These are phyloP conservation scores for Capronia coronata DNA, from an alignment of 2,329 filamentous ascomycete genomes.

Conservation along the genomic window DNA sequence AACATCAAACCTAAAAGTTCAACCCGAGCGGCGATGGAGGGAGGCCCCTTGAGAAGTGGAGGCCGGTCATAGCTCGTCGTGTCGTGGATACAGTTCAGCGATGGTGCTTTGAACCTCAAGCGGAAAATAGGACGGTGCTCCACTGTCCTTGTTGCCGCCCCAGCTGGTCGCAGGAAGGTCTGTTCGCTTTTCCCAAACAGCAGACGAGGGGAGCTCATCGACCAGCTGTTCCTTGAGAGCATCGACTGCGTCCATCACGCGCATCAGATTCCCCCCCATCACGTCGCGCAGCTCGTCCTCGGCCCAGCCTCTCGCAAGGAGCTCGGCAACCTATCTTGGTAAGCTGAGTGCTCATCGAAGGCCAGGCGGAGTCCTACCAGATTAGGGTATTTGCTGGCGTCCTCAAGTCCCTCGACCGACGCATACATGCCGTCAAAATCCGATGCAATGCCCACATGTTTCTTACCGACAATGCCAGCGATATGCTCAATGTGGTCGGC, in stretches of 20 bases:
- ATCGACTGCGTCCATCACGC: constrained; percentile 77
- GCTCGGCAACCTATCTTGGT: too few species aligned
- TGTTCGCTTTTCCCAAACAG: constrained; percentile 17
- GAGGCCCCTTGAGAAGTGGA: too few species aligned
- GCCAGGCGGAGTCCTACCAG: too few species aligned
- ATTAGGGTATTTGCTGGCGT: constrained; percentile 75
- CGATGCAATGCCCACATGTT: constrained; percentile 81
- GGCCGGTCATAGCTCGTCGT: too few species aligned
- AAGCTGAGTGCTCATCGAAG: too few species aligned
- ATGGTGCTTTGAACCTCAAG: too few species aligned
- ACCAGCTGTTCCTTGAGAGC: too few species aligned
- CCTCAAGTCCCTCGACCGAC: constrained; percentile 67
- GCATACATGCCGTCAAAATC: constrained; percentile 67
- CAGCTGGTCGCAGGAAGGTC: constrained; percentile 17
- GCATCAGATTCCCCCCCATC: constrained; percentile 69
- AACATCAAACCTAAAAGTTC: too few species aligned
- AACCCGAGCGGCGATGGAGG: too few species aligned
- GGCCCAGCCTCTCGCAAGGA: constrained; percentile 65
- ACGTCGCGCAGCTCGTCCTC: constrained; percentile 69
- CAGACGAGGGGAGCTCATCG: neutral
- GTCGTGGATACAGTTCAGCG: too few species aligned
- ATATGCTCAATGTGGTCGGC: constrained; percentile 75
- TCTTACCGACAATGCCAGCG: constrained; percentile 72
- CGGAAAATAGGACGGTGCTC: too few species aligned
- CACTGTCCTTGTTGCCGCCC: too few species aligned